Base-by-base conservation (phyloP, 2,329 filamentous ascomycete species). In the Fusarium denticulatum region DNA sequence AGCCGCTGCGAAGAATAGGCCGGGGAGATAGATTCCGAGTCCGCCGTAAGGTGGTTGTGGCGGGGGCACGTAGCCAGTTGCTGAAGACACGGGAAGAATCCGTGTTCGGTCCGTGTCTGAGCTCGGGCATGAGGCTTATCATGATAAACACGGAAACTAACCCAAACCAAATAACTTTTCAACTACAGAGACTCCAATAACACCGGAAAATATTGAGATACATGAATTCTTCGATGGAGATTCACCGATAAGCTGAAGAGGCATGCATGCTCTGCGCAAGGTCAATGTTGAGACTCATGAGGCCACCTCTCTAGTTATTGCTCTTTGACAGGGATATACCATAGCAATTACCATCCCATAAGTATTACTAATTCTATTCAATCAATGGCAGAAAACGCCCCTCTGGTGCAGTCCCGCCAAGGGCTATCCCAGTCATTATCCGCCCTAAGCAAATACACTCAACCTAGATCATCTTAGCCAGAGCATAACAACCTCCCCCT, bases 101-200 rank as follows among this genome's bases (percentile, higher is more conserved):
- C 57, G 57, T 60, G 57, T n/a, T 53, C 36, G 45, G 47, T 22
- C 58, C 58, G 58, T 32, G 13, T 43, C 47, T n/a, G 47, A 43
- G n/a, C 10, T 34, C 20, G 6, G 39, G 32, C 2, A 5, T 10
- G 55, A 34, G 36, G 28, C 37, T 34, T 15, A 26, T 55, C 37
- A 43, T 55, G n/a, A 40, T 8, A 30, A 52, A 40, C 45, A 52
- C 45, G 34, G 57, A 40, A 58, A 22, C 13, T 14, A 30, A 28
- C 22, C 22, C 16, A 30, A 50, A 14, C 3, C 18, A 9, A 4
- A 57, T 6, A 3, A 13, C 7, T 7, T n/a, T 10, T 14, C 14
- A 13, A 18, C n/a, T 24, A 13, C 18, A 42, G 36, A 3, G 3
- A 30, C 11, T 8, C 11, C 7, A 13, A 55, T 18, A 14, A 4